Percentiles rank a stretch among this genome's conserved stretches.
Conservation (phyloP, 2,329 filamentous ascomycete species). For the Arachnopeziza araneosa region DNA sequence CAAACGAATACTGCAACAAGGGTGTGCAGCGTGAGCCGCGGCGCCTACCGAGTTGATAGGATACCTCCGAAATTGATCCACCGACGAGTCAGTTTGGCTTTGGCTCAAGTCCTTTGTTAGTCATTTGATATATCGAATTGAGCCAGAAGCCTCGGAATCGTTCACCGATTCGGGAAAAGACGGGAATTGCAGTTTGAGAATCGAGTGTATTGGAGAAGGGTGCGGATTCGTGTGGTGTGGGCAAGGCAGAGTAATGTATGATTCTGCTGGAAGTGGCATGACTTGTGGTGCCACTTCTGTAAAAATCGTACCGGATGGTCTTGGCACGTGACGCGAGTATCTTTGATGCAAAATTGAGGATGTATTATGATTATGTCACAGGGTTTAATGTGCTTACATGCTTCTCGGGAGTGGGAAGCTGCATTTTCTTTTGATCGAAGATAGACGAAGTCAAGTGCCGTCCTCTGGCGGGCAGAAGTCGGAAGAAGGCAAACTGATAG, state of each 20-base stretch:
- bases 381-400: too few relatives aligned
- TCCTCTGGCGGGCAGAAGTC: too few relatives aligned
- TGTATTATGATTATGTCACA: background rate
- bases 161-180: background rate
- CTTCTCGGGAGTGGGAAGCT: too few relatives aligned
- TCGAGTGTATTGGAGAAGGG: background rate
- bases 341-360: background rate
- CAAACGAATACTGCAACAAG: background rate
- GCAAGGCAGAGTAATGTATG: background rate
- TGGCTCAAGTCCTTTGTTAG: background rate
- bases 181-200: background rate
- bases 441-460: too few relatives aligned
- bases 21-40: background rate
- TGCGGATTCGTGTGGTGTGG: background rate
- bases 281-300: background rate
- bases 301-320: background rate
- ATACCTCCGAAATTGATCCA: background rate
- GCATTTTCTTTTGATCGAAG: too few relatives aligned
- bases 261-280: background rate
- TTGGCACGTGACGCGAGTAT: background rate
- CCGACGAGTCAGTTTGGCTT: background rate
- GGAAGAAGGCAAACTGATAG: too few relatives aligned
- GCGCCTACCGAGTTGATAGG: background rate
- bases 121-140: background rate
- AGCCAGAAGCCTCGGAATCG: background rate